Percentiles rank a stretch among this genome's conserved stretches.
These are phyloP conservation scores for Scheffersomyces illinoinensis DNA, from an alignment of 1,139 yeast genomes.

Conservation along the genomic window DNA sequence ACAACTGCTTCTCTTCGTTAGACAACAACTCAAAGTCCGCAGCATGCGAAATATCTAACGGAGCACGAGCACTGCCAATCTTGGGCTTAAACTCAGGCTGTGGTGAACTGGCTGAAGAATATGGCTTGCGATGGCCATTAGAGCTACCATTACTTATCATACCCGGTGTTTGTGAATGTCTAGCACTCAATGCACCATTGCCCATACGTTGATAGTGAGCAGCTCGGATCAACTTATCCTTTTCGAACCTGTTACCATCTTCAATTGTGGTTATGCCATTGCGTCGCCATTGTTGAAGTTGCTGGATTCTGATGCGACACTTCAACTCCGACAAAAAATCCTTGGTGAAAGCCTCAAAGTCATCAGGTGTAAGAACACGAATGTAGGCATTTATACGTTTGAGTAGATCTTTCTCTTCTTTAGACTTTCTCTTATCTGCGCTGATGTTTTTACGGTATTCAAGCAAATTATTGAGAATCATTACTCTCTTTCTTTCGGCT, in stretches of 20 bases:
- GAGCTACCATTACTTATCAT: slow-evolving; percentile 6
- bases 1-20: slow-evolving; percentile 81
- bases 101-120: slow-evolving; percentile 31
- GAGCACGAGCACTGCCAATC: slow-evolving; percentile 44
- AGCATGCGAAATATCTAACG: slow-evolving; percentile 77
- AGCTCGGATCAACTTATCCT: slow-evolving; percentile 70
- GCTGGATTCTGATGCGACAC: slow-evolving; percentile 80
- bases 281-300: slow-evolving; percentile 89
- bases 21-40: slow-evolving; percentile 82
- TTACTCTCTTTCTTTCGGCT: slow-evolving; percentile 85
- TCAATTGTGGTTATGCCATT: slow-evolving; percentile 86
- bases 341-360: slow-evolving; percentile 70
- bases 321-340: slow-evolving; percentile 77
- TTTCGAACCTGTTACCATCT: slow-evolving; percentile 82
- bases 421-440: slow-evolving; percentile 74
- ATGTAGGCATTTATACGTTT: slow-evolving; percentile 80
- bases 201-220: slow-evolving; percentile 66
- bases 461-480: slow-evolving; percentile 73
- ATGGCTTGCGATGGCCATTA: slow-evolving; percentile 20
- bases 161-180: slow-evolving; percentile 19
- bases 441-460: slow-evolving; percentile 83
- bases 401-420: slow-evolving; percentile 84
- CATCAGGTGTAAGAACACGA: slow-evolving; percentile 75
- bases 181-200: slow-evolving; percentile 29
- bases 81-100: slow-evolving; percentile 46